Evolutionary conservation across 202 grass and related monocot genomes (phyloP), one percentile per base, ranked within the genome.

Genomic region (Schoenoplectus tabernaemontani): DNA sequence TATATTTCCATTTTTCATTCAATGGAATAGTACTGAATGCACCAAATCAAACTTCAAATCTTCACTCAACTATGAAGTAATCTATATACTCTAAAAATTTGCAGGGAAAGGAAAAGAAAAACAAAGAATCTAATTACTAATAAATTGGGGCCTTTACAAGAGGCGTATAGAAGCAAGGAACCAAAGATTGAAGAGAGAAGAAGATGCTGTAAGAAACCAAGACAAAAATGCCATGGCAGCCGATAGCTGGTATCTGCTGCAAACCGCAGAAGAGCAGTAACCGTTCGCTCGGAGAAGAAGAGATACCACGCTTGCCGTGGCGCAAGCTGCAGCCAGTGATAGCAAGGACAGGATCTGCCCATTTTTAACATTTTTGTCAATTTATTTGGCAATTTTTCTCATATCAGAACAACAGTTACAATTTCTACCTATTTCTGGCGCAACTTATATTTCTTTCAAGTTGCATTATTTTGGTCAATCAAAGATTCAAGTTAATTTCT

Each of bases 181-280:
- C 95, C 95, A 89, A 58, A 97, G 81, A 84, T 97, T 97, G 84
- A 97, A 87, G 69, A 92, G 69, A 64, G 91, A 86, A 0, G 95
- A 90, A 23, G 86, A 86, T 1, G 95, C 91, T 39, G 86, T 94
- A 13, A 97, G 87, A 75, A 87, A 78, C 91, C 95, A 97, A 16
- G 95, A 86, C 48, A 94, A 30, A 87, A 97, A 97, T n/a, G 95
- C 95, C 94, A 97, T 97, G 56, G 76, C 83, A 0, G 87, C 75
- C 0, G 94, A 97, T 13, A 94, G 1, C 75, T 97, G 91, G 67
- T 90, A 97, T 77, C 91, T 84, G 16, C 90, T 84, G 33, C 95
- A 97, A 61, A 89, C 83, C 59, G 77, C 91, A 19, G 91, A 87
- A 0, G 91, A 71, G 38, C 87, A 94, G 0, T 94, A 86, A 3